Conservation (phyloP, 73 alveolate species). For the Paramecium biaurelia region DNA sequence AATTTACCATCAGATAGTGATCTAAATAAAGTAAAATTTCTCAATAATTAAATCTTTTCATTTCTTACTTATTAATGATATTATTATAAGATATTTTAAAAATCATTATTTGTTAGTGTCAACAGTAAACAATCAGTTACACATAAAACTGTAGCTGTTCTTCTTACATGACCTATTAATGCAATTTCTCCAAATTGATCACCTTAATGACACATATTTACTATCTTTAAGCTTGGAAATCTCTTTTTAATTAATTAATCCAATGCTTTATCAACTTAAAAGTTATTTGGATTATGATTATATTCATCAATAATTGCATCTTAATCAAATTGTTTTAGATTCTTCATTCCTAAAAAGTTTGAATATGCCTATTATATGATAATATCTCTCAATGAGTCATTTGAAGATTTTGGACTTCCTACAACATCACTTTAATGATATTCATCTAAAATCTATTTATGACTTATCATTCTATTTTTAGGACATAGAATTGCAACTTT, state of each 20-base stretch:
- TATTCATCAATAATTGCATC: conserved; percentile 9
- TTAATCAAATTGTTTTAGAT: neutral
- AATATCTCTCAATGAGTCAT: neutral
- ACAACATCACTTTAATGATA: neutral
- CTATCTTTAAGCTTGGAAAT: conserved; percentile 36
- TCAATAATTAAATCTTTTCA: neutral
- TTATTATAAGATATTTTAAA: neutral
- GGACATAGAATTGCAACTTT: conserved; percentile 39
- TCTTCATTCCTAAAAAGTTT: neutral
- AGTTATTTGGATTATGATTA: neutral
- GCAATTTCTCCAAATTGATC: conserved; percentile 39
- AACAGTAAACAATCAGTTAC: neutral
- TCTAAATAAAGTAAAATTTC: neutral
- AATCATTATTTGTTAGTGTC: conserved; percentile 7
- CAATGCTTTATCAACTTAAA: neutral
- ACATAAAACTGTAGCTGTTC: conserved; percentile 36
- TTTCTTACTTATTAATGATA: conserved; percentile 6
- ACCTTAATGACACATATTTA: conserved; percentile 4
- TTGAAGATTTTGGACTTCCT: neutral
- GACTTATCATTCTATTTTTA: neutral
- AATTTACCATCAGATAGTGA: neutral
- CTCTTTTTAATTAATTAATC: neutral
- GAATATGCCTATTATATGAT: neutral
- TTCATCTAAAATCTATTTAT: neutral
- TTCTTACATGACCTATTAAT: neutral